Percentiles rank a stretch among this genome's conserved stretches.
phyloP scores from a whole-genome alignment of 1,139 yeast genomes.

The Ogataea hybrid region DNA sequence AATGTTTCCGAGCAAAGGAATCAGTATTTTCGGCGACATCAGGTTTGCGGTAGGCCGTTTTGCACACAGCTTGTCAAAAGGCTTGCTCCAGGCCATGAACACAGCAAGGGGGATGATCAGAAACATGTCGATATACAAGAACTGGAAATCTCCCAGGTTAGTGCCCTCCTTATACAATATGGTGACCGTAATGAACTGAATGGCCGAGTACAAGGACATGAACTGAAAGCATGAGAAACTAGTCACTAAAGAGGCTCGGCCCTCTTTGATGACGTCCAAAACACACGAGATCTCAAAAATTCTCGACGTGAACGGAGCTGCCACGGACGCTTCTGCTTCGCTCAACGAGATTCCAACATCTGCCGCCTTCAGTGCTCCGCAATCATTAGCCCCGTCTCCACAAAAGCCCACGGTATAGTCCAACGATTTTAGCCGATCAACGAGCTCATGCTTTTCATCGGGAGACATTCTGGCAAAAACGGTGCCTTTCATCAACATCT shows the following conservation, averaged over 20 bases:
- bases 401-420: conserved; percentile 96
- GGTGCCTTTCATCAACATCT: conserved; percentile 67
- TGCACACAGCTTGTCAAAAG: conserved; percentile 55
- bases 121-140: conserved; percentile 86
- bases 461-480: conserved; percentile 98
- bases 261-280: conserved; percentile 85
- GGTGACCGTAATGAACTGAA: conserved; percentile 86
- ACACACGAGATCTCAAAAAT: conserved; percentile 91
- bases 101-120: conserved; percentile 92
- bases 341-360: conserved; percentile 94
- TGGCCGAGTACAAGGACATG: conserved; percentile 96
- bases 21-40: conserved; percentile 81
- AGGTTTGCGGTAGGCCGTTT: conserved; percentile 94
- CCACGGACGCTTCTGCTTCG: conserved; percentile 98
- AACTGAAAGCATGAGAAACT: conserved; percentile 96
- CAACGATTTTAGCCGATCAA: conserved; percentile 75
- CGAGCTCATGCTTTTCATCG: conserved; percentile 95
- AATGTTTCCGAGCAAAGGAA: conserved; percentile 79
- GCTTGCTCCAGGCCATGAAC: conserved; percentile 96
- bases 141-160: conserved; percentile 96
- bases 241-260: conserved; percentile 91
- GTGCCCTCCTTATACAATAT: conserved; percentile 86
- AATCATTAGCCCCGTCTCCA: conserved; percentile 97
- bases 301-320: conserved; percentile 95
- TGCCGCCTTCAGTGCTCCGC: conserved; percentile 97